Conservation (phyloP, 140 eudicot genomes). For the Oenanthe javanica region DNA sequence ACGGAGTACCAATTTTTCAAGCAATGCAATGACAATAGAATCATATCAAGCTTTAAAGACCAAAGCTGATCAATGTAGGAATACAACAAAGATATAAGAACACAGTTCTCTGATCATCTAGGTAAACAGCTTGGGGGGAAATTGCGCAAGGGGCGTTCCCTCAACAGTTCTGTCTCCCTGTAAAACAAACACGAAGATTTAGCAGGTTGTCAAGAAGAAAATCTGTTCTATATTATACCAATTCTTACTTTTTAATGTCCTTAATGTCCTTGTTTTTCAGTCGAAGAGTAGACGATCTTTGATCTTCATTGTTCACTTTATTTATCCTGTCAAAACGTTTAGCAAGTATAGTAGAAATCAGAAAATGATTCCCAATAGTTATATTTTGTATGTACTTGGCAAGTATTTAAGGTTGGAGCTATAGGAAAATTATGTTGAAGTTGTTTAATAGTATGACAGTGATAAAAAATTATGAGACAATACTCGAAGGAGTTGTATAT, state of each 20-base stretch:
- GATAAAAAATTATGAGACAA: neutral
- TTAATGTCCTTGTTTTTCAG: conserved; percentile 48
- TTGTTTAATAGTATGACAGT: neutral
- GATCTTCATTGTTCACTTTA: conserved; percentile 26
- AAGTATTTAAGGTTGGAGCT: neutral
- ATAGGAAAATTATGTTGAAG: neutral
- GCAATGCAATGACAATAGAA: neutral
- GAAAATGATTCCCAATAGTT: neutral
- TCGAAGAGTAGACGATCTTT: conserved; percentile 41
- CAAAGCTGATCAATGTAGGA: conserved; percentile 5
- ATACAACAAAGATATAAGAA: neutral
- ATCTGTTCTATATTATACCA: neutral
- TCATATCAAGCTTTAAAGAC: conserved; percentile 1
- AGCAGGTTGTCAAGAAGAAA: neutral
- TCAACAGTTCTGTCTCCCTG: conserved; percentile 80
- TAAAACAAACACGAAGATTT: conserved; percentile 4
- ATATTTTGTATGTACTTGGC: neutral
- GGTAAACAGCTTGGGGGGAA: conserved; percentile 65
- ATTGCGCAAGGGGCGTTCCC: conserved; percentile 77
- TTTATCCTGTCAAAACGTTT: conserved; percentile 28
- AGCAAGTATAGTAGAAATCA: neutral
- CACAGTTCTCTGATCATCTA: conserved; percentile 30
- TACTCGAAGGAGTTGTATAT: neutral
- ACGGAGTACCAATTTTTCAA: neutral
- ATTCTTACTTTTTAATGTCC: conserved; percentile 63